Percentiles rank a stretch among this genome's conserved stretches.
Conservation (phyloP, 1,139 yeast species). For the Yarrowia galli region DNA sequence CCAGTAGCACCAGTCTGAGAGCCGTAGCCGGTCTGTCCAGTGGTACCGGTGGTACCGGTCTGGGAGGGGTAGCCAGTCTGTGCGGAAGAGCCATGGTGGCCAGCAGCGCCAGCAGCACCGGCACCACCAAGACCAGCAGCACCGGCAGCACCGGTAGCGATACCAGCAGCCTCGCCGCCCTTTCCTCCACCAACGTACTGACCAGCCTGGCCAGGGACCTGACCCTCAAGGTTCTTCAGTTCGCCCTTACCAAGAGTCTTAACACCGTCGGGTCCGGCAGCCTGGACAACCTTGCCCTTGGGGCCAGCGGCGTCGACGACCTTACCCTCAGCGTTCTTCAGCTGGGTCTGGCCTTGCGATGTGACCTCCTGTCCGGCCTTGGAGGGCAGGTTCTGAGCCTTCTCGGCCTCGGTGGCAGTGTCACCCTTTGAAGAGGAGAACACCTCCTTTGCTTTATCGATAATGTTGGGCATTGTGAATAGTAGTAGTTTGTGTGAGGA, state of each 20-base stretch:
- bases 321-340: constrained; percentile 27
- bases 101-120: constrained; percentile 16
- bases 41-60: constrained; percentile 11
- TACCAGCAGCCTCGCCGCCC: constrained; percentile 37
- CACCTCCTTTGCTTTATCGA: constrained; percentile 38
- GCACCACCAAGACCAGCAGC: constrained; percentile 40
- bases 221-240: constrained; percentile 19
- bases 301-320: constrained; percentile 6
- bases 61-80: constrained; percentile 13
- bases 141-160: constrained; percentile 38
- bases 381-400: constrained; percentile 24
- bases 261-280: constrained; percentile 24
- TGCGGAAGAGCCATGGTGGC: constrained; percentile 10
- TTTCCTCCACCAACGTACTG: constrained; percentile 39
- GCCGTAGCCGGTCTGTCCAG: constrained; percentile 25
- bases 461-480: constrained; percentile 36
- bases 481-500: constrained; percentile 30
- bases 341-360: constrained; percentile 23
- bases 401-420: constrained; percentile 7
- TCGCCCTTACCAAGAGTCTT: constrained; percentile 14
- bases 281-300: constrained; percentile 30
- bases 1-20: constrained; percentile 4
- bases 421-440: constrained; percentile 34
- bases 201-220: constrained; percentile 31
- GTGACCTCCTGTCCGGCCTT: constrained; percentile 6